These are phyloP conservation scores for Teratosphaeria zuluensis DNA, from an alignment of 2,329 filamentous ascomycete species.

Conservation along the genomic window DNA sequence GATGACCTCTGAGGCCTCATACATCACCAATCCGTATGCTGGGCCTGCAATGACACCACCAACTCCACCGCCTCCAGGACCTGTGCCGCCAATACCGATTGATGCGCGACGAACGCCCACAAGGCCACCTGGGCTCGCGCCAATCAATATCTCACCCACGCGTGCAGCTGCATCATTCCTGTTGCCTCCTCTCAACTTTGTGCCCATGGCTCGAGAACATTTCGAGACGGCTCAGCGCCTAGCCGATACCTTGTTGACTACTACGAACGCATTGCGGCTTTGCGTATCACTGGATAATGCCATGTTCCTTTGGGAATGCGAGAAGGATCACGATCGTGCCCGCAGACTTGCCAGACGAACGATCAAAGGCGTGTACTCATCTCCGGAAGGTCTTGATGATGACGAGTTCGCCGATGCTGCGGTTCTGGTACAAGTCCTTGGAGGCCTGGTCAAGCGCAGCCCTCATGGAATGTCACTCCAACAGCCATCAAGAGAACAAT, in stretches of 20 bases:
- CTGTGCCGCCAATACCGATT: conserved; percentile 16
- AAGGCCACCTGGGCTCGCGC: conserved; percentile 32
- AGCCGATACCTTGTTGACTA: conserved; percentile 67
- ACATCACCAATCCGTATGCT: conserved; percentile 42
- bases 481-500: conserved; percentile 5
- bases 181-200: conserved; percentile 68
- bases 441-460: conserved; percentile 82
- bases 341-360: conserved; percentile 69
- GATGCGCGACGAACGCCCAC: conserved; percentile 23
- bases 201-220: conserved; percentile 68
- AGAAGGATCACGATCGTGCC: conserved; percentile 69
- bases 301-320: conserved; percentile 87
- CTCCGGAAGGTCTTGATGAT: conserved; percentile 85
- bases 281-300: conserved; percentile 88
- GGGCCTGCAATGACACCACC: conserved; percentile 33
- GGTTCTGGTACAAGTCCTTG: conserved; percentile 74
- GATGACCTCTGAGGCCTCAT: conserved; percentile 41
- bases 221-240: conserved; percentile 70
- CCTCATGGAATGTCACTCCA: conserved; percentile 19
- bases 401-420: conserved; percentile 91
- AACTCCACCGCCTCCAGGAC: conserved; percentile 30
- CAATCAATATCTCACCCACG: conserved; percentile 19
- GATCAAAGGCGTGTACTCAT: conserved; percentile 84
- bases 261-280: conserved; percentile 79
- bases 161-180: conserved; percentile 58